These are phyloP conservation scores for Capsicum baccatum DNA, from an alignment of 257 asterid genomes.

Conservation along the genomic window DNA sequence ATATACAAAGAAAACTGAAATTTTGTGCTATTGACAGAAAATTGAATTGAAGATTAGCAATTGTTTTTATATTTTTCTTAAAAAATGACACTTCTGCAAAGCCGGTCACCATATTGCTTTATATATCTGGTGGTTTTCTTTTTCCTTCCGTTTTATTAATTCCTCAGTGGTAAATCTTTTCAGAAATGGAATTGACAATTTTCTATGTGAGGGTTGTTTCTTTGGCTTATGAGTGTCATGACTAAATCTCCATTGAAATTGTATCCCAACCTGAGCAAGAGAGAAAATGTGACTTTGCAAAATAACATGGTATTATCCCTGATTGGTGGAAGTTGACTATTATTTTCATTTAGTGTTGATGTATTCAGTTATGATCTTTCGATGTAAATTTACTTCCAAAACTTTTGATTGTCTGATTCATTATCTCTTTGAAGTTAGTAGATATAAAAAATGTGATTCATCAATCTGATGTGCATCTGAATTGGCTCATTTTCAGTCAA, in stretches of 20 bases:
- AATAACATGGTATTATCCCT: background rate
- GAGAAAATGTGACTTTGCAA: background rate
- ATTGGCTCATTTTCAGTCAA: constrained; percentile 57
- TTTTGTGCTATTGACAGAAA: background rate
- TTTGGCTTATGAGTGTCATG: background rate
- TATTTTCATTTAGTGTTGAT: background rate
- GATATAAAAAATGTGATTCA: background rate
- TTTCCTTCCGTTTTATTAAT: too few species aligned
- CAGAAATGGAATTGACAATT: background rate
- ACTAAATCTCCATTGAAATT: background rate
- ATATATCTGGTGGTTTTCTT: background rate
- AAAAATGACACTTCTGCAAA: background rate
- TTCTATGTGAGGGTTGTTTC: background rate
- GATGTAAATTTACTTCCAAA: constrained; percentile 6
- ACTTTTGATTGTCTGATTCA: background rate
- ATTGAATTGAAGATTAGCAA: background rate
- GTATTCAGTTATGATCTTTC: constrained; percentile 1
- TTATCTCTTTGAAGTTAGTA: background rate
- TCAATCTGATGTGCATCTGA: constrained; percentile 37
- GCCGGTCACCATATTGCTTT: background rate
- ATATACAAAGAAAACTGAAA: background rate
- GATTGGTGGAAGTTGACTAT: constrained; percentile 21
- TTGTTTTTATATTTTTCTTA: background rate
- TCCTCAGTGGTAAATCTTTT: constrained; percentile 16
- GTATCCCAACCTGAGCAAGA: constrained; percentile 5